Evolutionary conservation across 495 filamentous ascomycete genomes (phyloP), one percentile per base, ranked within the genome.

Genomic region (Neurospora pannonica): DNA sequence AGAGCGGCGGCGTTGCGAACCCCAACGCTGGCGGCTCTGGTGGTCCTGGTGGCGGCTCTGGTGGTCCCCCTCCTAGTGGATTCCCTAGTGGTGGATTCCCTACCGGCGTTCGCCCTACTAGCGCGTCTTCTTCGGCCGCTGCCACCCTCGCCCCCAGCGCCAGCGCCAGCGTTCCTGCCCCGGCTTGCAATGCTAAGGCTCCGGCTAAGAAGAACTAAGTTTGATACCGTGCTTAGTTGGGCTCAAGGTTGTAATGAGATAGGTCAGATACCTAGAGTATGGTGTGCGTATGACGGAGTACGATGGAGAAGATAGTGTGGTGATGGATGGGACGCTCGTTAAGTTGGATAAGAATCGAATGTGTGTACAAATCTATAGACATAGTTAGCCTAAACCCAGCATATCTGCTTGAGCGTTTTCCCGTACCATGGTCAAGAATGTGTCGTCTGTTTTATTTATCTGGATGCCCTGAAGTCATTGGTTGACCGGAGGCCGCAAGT

Each of bases 1-100:
- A 75, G 43, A 38, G 40, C 13, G 78, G 78, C 38, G 78, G 77
- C 21, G 73, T 88, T 4, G 60, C 71, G 0, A 80, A 80, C 72
- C 34, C 71, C 11, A 71, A 77, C 13, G 36, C 15, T n/a, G 38
- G 37, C n/a, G n/a, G n/a, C 5, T 4, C 43, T 5, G 43, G 46
- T 46, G 74, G 62, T 21, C 72, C 74, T 3, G 74, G 74, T 11
- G 71, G 74, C 36, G 72, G 72, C 46, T 38, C 73, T 28, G 0
- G 24, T 19, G 40, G 40, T 46, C 3, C 3, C 28, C 43, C 71
- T 17, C 31, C 46, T 36, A 17, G 24, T 9, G 71, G 71, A 5
- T 54, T 72, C 43, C 71, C 71, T 21, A 15, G 43, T 13, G 43
- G 11, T 40, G 10, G 10, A 34, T 31, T 48, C 46, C 28, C 71